Evolutionary conservation across 176 grass and related monocot species (phyloP).

Genomic region (Cenchrus americanus): DNA sequence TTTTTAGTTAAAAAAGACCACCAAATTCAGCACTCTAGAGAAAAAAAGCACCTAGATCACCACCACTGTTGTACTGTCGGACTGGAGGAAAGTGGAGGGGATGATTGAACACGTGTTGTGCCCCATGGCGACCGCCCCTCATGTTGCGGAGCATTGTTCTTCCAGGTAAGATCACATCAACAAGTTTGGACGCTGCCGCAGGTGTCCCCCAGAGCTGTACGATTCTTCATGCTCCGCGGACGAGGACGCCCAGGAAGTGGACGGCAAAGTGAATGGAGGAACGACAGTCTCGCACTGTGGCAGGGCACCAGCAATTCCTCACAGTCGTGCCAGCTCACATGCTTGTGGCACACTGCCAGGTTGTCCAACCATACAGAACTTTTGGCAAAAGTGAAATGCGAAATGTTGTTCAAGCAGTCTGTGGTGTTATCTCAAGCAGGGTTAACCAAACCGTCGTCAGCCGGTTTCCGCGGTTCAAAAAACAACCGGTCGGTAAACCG

Average conservation of each 20-base stretch:
- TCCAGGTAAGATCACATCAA: conserved; percentile 59
- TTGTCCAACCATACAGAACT: background rate
- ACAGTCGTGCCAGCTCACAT: background rate
- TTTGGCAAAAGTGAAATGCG: background rate
- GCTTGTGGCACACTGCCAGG: background rate
- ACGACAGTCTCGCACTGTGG: background rate
- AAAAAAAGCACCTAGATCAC: background rate
- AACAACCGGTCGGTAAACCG: too few species aligned
- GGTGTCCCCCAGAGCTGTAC: conserved; percentile 47
- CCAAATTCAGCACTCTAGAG: too few species aligned
- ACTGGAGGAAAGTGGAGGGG: background rate
- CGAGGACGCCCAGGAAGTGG: conserved; percentile 35
- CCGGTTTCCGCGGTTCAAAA: too few species aligned
- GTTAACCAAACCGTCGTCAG: too few species aligned
- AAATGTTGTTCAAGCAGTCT: background rate
- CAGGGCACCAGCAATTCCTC: background rate
- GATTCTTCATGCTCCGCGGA: conserved; percentile 27
- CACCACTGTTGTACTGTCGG: background rate
- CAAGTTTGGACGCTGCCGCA: conserved; percentile 43
- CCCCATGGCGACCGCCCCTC: conserved; percentile 33
- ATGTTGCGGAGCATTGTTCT: conserved; percentile 5
- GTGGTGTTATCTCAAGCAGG: background rate
- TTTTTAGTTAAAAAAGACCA: too few species aligned
- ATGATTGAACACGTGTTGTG: conserved; percentile 30
- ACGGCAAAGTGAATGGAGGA: conserved; percentile 6